Evolutionary conservation across 257 asterid genomes (phyloP), one percentile per base, ranked within the genome.

Genomic region (Euphrasia confusa): DNA sequence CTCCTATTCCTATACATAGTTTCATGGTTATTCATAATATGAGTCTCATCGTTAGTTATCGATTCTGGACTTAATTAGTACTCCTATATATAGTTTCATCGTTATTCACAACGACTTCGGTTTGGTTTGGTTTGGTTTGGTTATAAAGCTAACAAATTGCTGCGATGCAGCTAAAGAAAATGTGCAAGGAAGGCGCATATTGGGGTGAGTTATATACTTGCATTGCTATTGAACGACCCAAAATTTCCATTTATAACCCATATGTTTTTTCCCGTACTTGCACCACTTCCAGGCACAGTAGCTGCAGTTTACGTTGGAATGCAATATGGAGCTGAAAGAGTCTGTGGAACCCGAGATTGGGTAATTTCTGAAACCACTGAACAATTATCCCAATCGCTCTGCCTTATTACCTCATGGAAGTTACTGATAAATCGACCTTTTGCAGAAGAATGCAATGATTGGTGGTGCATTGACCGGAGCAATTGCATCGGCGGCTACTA

Each of bases 181-280:
- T 90, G 98, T 90, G 98, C 21, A 85, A 78, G 70, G 96, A 90
- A 76, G 95, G 91, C 60, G 98, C 91, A 71, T 85, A 84, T 68
- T 87, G 98, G 98, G 97, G 97, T 90, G 61, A 76, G 95, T 69
- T 5, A 13, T 5, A 13, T 47, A 18, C 63, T 56, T 69, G 14
- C 54, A 54, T 72, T 32, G 44, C 24, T 39, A 10, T 11, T 5
- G 59, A 8, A 17, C 60, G 53, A 32, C n/a, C 5, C 4, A 0
- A 45, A 45, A 13, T n/a, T 45, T 65, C 21, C 15, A 1, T 28
- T 44, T 18, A 62, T 35, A 35, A 35, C 42, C 12, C 1, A 54
- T n/a, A 47, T 57, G 6, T 1, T 15, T 21, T 15, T 65, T 40
- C 24, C 32, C 13, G 45, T 24, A 30, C 13, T 18, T 59, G 33